Percentiles rank a stretch among this genome's conserved stretches.
Evolutionary conservation across 2,329 filamentous ascomycete genomes (phyloP).

Genomic region (Endothia cerciana): DNA sequence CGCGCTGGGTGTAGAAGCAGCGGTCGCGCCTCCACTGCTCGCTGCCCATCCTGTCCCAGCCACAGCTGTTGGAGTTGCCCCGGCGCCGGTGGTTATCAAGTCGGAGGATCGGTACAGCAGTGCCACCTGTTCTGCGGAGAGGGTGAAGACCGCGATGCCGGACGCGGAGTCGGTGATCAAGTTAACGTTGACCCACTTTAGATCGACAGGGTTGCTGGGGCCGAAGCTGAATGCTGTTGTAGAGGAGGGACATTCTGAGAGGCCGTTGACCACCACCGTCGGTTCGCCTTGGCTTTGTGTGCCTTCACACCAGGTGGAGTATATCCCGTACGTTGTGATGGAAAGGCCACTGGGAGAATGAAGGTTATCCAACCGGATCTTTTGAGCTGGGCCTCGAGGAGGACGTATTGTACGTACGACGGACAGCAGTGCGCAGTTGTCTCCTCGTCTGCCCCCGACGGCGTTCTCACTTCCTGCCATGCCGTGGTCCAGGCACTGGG

Average conservation of each 20-base stretch:
- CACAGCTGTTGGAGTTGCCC: background rate
- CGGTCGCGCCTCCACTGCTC: background rate
- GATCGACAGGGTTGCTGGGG: conserved; percentile 6
- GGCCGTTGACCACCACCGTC: conserved; percentile 24
- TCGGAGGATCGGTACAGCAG: conserved; percentile 22
- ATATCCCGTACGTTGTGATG: conserved; percentile 22
- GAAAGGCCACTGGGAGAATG: conserved; percentile 13
- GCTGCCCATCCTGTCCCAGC: background rate
- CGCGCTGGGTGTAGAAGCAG: background rate
- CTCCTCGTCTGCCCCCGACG: conserved; percentile 17
- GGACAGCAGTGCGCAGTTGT: conserved; percentile 27
- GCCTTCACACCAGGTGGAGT: conserved; percentile 26
- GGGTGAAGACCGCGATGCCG: conserved; percentile 16
- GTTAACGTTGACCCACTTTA: conserved; percentile 19
- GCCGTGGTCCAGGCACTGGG: conserved; percentile 24
- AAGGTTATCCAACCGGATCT: background rate
- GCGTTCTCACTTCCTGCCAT: conserved; percentile 22
- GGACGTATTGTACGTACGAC: conserved; percentile 17
- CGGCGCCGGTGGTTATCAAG: conserved; percentile 6
- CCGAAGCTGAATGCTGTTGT: conserved; percentile 21
- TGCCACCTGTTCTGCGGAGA: conserved; percentile 19
- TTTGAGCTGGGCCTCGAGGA: background rate
- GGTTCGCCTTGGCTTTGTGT: conserved; percentile 17
- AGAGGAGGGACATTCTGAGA: conserved; percentile 25
- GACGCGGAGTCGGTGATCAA: conserved; percentile 14